Base-by-base conservation (phyloP, 2,329 filamentous ascomycete genomes). In the Colletotrichum spinosum region DNA sequence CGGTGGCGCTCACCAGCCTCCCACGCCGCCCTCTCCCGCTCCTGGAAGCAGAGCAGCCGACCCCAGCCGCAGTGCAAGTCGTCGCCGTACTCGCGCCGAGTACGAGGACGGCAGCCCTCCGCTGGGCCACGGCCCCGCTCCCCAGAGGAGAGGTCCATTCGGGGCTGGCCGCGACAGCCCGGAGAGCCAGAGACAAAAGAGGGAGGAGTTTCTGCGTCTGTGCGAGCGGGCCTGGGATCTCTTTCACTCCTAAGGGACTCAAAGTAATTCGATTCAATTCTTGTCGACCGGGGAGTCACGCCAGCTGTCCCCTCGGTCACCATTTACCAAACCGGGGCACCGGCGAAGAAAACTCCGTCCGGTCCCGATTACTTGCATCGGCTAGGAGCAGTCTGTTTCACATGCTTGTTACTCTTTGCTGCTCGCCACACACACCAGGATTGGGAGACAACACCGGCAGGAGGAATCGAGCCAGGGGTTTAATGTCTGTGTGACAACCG, bases 171-270 rank as follows among this genome's bases (percentile, higher is more conserved):
- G 92, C 67, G 94, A 96, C 74, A 94, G 89, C 70, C 93, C 92
- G 8, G 94, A 96, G 71, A 93, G 90, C 6, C 90, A 93, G 76
- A 86, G 88, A 71, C 90, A 87, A 74, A 98, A 98, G 88, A 94
- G 94, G 75, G 94, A 97, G 48, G 93, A 97, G 76, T 99, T 99
- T 74, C 82, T 99, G 69, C 84, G 87, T 60, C 81, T 98, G 54
- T 97, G 95, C 76, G 89, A 93, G 70, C 86, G 93, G 73, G 96
- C 96, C 8, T 99, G 96, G 96, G 96, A 99, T 80, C 80, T 99
- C 35, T 97, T 98, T 79, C 96, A 98, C 82, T 97, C 94, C 68
- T 97, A 81, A 87, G 33, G 12, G 11, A 49, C 11, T 6, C 33
- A 8, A 17, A 34, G 12, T 12, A 15, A 66, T 69, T 69, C 67